A percentile compares a stretch with the other conserved stretches of the same genome.
phyloP scores from a whole-genome alignment of 805 yeast genomes.

The Yamadazyma kitorensis region DNA sequence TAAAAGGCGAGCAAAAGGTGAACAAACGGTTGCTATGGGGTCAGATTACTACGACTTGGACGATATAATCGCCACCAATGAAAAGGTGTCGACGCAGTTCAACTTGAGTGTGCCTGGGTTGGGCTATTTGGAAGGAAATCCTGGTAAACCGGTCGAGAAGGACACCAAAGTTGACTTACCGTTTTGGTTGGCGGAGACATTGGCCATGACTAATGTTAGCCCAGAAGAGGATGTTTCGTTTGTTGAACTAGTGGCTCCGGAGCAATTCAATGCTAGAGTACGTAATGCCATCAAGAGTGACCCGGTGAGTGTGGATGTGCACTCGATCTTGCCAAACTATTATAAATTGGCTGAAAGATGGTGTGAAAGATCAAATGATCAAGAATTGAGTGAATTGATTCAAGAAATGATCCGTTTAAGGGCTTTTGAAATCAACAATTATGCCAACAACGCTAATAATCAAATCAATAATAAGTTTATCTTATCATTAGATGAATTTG shows the following conservation, averaged over 20 bases:
- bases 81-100: slow-evolving; percentile 77
- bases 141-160: slow-evolving; percentile 56
- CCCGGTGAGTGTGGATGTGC: slow-evolving; percentile 63
- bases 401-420: slow-evolving; percentile 57
- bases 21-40: too few species aligned
- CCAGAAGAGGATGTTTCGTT: slow-evolving; percentile 42
- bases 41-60: slow-evolving; percentile 66
- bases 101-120: slow-evolving; percentile 77
- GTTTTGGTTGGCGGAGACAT: slow-evolving; percentile 79
- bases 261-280: slow-evolving; percentile 59
- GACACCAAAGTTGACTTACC: slow-evolving; percentile 76
- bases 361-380: slow-evolving; percentile 69
- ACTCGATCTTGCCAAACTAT: slow-evolving; percentile 62
- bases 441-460: slow-evolving; percentile 53
- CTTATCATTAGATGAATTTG: slow-evolving; percentile 72
- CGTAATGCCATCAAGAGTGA: slow-evolving; percentile 80
- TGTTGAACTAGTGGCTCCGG: slow-evolving; percentile 69
- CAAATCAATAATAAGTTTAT: slow-evolving; percentile 53
- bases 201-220: slow-evolving; percentile 51
- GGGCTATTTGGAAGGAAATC: slow-evolving; percentile 82
- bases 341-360: slow-evolving; percentile 72
- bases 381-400: slow-evolving; percentile 51
- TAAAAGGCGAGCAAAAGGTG: too few species aligned
- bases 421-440: slow-evolving; percentile 68
- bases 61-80: slow-evolving; percentile 68